Conservation (phyloP, 805 yeast species). For the Yamadazyma takamatsuzukensis region DNA sequence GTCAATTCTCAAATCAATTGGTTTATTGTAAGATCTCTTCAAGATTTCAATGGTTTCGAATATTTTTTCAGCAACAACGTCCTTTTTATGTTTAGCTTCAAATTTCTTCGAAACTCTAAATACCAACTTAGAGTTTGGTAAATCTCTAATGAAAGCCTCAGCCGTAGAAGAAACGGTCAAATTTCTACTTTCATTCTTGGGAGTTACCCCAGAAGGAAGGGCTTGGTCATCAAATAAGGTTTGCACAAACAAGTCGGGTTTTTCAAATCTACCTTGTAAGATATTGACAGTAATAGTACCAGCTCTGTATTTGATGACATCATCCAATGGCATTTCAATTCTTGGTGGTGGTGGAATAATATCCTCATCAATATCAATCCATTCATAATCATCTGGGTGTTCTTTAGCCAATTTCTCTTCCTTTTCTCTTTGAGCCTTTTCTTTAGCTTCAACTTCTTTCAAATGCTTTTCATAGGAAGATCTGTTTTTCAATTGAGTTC, state of each 20-base stretch:
- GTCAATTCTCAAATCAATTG: conserved; percentile 44
- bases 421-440: conserved; percentile 44
- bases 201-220: conserved; percentile 54
- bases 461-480: conserved; percentile 38
- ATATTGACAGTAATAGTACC: conserved; percentile 62
- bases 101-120: conserved; percentile 56
- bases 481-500: conserved; percentile 49
- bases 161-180: conserved; percentile 47
- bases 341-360: conserved; percentile 36
- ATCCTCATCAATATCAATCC: conserved; percentile 47
- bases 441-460: conserved; percentile 29
- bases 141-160: conserved; percentile 65
- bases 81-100: conserved; percentile 43
- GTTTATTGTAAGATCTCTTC: conserved; percentile 42
- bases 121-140: conserved; percentile 54
- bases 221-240: conserved; percentile 62
- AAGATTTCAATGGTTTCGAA: conserved; percentile 54
- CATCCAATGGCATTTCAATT: conserved; percentile 46
- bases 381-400: conserved; percentile 61
- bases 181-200: conserved; percentile 44
- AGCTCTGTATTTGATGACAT: conserved; percentile 52
- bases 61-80: conserved; percentile 48
- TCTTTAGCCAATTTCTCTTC: conserved; percentile 51
- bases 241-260: conserved; percentile 51
- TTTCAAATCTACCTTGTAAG: conserved; percentile 44